Evolutionary conservation across 176 grass and related monocot genomes (phyloP).

Genomic region (Alloteropsis semialata): DNA sequence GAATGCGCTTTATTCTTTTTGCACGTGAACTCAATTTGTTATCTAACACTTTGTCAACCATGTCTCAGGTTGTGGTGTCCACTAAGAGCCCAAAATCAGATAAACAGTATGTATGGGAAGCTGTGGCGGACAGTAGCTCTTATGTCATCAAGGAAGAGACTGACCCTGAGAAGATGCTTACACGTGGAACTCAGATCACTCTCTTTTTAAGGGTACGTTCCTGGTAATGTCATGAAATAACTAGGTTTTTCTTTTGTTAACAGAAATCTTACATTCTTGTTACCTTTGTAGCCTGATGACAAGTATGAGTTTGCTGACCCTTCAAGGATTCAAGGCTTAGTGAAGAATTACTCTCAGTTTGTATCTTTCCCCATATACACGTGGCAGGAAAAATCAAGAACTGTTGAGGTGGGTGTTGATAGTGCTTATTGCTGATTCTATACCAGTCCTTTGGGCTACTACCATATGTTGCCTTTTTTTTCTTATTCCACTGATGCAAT

Average conservation of each 20-base stretch:
- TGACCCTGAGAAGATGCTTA: slow-evolving; percentile 65
- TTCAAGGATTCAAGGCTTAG: slow-evolving; percentile 62
- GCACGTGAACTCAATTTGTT: neutral
- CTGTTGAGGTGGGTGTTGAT: slow-evolving; percentile 54
- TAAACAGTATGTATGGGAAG: slow-evolving; percentile 91
- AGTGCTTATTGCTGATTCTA: slow-evolving; percentile 1
- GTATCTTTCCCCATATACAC: slow-evolving; percentile 90
- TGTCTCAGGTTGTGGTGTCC: slow-evolving; percentile 61
- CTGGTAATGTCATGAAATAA: neutral
- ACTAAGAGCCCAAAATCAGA: slow-evolving; percentile 88
- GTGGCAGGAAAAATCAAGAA: slow-evolving; percentile 88
- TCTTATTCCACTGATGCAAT: neutral
- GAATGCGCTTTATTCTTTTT: neutral
- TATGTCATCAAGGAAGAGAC: slow-evolving; percentile 85
- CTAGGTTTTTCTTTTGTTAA: neutral
- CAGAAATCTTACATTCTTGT: slow-evolving; percentile 1
- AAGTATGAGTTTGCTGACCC: slow-evolving; percentile 75
- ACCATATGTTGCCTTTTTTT: neutral
- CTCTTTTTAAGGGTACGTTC: slow-evolving; percentile 62
- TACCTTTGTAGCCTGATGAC: slow-evolving; percentile 65
- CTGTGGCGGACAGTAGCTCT: slow-evolving; percentile 79
- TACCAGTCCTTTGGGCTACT: neutral
- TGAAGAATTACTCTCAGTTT: slow-evolving; percentile 90
- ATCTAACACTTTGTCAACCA: neutral
- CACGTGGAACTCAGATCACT: slow-evolving; percentile 79